A percentile compares a stretch with the other conserved stretches of the same genome.
phyloP scores from a whole-genome alignment of 805 yeast species.

The Millerago galiae region DNA sequence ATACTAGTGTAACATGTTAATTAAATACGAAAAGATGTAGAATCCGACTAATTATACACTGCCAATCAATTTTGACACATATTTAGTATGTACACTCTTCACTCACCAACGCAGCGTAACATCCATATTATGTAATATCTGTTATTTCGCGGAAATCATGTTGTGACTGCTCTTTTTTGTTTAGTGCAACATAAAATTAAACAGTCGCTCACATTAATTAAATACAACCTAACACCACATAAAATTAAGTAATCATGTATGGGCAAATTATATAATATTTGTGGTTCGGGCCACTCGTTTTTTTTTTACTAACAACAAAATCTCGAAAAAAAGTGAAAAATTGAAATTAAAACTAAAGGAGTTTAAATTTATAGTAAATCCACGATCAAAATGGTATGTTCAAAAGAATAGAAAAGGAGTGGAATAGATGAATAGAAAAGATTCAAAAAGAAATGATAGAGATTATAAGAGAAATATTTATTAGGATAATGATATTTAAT shows the following conservation, averaged over 20 bases:
- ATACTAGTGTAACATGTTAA: neutral
- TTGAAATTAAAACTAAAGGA: constrained; percentile 3
- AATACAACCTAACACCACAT: constrained; percentile 6
- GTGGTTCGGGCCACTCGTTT: constrained; percentile 4
- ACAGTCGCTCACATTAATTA: neutral
- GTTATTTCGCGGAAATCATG: no score
- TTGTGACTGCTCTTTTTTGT: constrained; percentile 8
- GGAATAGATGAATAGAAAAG: neutral
- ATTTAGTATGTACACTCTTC: no score
- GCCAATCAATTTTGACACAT: no score
- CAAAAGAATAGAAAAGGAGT: neutral
- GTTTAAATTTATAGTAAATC: neutral
- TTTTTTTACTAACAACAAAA: neutral
- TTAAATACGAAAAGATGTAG: neutral
- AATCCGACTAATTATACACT: no score
- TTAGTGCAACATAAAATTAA: neutral
- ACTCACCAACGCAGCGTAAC: no score
- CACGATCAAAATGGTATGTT: constrained; percentile 11
- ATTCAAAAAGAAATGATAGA: no score
- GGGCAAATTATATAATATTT: constrained; percentile 2
- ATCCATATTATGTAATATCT: no score
- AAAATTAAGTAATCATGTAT: constrained; percentile 1
- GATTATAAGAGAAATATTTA: no score
- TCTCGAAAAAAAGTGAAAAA: constrained; percentile 8
- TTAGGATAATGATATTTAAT: no score